Evolutionary conservation across 2,329 filamentous ascomycete species (phyloP).

Genomic region (Eutypa lata): DNA sequence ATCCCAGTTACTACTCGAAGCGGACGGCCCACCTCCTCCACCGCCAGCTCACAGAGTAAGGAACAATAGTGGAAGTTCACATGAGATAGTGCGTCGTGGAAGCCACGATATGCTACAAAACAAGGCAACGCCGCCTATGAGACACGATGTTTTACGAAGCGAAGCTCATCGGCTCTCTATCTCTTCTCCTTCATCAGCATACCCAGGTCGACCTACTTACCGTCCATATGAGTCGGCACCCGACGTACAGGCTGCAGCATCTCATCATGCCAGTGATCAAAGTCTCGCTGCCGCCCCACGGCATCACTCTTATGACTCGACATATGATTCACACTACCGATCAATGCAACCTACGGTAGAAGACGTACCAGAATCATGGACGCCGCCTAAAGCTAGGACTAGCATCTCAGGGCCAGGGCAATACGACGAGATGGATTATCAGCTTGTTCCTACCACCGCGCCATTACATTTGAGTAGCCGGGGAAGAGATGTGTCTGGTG

Average conservation of each 20-base stretch:
- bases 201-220: constrained; percentile 53
- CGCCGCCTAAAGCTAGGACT: constrained; percentile 24
- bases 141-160: constrained; percentile 55
- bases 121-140: constrained; percentile 47
- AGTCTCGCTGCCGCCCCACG: constrained; percentile 36
- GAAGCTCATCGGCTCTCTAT: constrained; percentile 55
- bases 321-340: constrained; percentile 43
- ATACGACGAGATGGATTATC: constrained; percentile 39
- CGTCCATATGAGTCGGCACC: constrained; percentile 48
- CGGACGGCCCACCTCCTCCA: constrained; percentile 48
- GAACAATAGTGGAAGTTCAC: constrained; percentile 40
- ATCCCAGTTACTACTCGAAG: constrained; percentile 32
- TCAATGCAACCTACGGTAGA: constrained; percentile 63
- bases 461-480: constrained; percentile 42
- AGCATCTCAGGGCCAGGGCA: constrained; percentile 22
- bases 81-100: constrained; percentile 39
- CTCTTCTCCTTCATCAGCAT: constrained; percentile 35
- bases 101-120: constrained; percentile 39
- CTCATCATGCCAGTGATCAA: constrained; percentile 31
- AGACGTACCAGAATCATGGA: constrained; percentile 56
- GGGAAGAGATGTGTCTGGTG: constrained; percentile 28
- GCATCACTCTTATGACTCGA: constrained; percentile 50
- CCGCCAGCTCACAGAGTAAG: constrained; percentile 53
- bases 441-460: constrained; percentile 38
- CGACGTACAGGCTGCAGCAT: constrained; percentile 28